Evolutionary conservation across 805 yeast species (phyloP).

Genomic region (Citeromyces nyonsensis): DNA sequence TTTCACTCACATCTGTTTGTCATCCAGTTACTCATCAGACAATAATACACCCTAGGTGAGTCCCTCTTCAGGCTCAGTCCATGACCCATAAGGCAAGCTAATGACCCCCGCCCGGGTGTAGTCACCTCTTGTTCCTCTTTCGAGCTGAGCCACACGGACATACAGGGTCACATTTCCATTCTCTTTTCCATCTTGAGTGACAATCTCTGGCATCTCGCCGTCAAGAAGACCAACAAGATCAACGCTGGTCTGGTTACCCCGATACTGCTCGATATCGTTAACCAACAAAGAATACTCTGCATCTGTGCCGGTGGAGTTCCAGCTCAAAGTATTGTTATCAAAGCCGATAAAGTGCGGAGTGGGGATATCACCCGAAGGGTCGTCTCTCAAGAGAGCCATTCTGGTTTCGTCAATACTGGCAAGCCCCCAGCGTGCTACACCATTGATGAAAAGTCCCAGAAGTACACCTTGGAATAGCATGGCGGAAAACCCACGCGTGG

Average conservation of each 20-base stretch:
- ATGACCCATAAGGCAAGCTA: no score
- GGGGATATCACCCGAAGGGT: slow-evolving; percentile 38
- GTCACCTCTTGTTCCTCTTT: no score
- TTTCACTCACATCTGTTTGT: no score
- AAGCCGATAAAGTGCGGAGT: slow-evolving; percentile 34
- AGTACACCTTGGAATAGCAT: slow-evolving; percentile 73
- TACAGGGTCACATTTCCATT: no score
- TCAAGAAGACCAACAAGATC: slow-evolving; percentile 13
- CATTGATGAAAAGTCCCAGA: slow-evolving; percentile 68
- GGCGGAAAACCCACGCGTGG: slow-evolving; percentile 56
- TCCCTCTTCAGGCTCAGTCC: no score
- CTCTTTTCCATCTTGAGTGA: no score
- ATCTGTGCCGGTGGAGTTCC: slow-evolving; percentile 18
- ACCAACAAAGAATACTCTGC: slow-evolving; percentile 50
- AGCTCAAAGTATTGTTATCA: slow-evolving; percentile 14
- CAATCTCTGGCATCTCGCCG: not conserved
- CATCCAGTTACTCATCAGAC: no score
- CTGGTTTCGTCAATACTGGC: slow-evolving; percentile 80
- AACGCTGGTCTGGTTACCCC: slow-evolving; percentile 33
- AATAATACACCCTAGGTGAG: no score
- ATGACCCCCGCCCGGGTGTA: no score
- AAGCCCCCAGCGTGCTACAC: slow-evolving; percentile 86
- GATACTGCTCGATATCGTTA: slow-evolving; percentile 67
- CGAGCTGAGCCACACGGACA: no score
- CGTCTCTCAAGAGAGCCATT: slow-evolving; percentile 51